Conservation (phyloP, 2,329 filamentous ascomycete species). For the Allantophomopsis cytisporea region DNA sequence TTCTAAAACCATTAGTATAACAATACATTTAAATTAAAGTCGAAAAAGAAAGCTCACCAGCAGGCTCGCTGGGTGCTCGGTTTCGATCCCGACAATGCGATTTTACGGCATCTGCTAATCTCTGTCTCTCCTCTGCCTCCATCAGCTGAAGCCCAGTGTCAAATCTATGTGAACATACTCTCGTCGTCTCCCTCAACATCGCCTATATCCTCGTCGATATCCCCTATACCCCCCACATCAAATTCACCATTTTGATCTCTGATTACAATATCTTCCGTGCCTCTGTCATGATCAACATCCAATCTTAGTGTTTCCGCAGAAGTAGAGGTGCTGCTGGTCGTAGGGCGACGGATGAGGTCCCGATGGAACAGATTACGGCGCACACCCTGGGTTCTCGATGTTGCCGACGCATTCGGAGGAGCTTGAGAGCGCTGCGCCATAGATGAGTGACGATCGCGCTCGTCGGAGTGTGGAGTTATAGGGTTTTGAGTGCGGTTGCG, state of each 20-base stretch:
- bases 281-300: slow-evolving; percentile 28
- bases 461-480: no score
- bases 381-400: slow-evolving; percentile 15
- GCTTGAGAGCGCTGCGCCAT: no score
- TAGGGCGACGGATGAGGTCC: slow-evolving; percentile 43
- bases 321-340: slow-evolving; percentile 24
- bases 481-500: no score
- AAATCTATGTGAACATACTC: not conserved
- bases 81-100: slow-evolving; percentile 43
- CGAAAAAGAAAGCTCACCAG: slow-evolving; percentile 33
- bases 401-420: no score
- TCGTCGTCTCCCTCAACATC: slow-evolving; percentile 20
- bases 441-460: no score
- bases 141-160: no score
- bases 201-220: slow-evolving; percentile 38
- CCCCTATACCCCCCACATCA: slow-evolving; percentile 41
- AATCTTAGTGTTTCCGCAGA: slow-evolving; percentile 33
- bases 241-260: slow-evolving; percentile 49
- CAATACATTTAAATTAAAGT: no score
- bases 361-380: slow-evolving; percentile 46
- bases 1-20: slow-evolving; percentile 29
- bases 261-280: slow-evolving; percentile 42
- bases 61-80: slow-evolving; percentile 44
- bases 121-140: slow-evolving; percentile 29
- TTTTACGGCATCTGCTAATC: slow-evolving; percentile 45